A percentile compares a stretch with the other conserved stretches of the same genome.
phyloP scores from a whole-genome alignment of 1,284 basidiomycete species.

The Fomitopsis pinicola region DNA sequence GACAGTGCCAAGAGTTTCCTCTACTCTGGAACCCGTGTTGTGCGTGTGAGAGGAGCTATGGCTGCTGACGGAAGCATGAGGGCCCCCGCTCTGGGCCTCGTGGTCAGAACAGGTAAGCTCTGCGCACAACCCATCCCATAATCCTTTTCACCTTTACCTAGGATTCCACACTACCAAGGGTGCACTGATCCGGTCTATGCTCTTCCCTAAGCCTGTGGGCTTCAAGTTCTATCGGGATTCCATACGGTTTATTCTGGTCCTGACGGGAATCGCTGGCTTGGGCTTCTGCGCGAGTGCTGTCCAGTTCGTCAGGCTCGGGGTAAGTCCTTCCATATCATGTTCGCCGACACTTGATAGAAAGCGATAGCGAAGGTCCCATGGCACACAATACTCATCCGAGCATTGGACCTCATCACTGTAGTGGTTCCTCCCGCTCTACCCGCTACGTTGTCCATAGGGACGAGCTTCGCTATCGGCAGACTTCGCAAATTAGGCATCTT shows the following conservation, averaged over 20 bases:
- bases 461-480: constrained; percentile 90
- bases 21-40: constrained; percentile 90
- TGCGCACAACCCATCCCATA: not conserved
- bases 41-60: constrained; percentile 79
- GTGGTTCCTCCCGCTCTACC: constrained; percentile 98
- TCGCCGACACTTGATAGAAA: not conserved
- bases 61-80: constrained; percentile 48
- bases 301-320: constrained; percentile 90
- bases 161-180: constrained; percentile 99
- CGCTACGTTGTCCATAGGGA: constrained; percentile 96
- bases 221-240: constrained; percentile 99
- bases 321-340: constrained; percentile 27
- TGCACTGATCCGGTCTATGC: constrained; percentile 93
- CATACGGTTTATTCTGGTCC: constrained; percentile 92
- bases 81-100: constrained; percentile 79
- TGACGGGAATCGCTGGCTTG: constrained; percentile 83
- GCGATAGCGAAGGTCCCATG: constrained; percentile 63
- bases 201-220: constrained; percentile 98
- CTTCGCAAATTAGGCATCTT: constrained; percentile 89
- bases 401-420: constrained; percentile 95
- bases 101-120: constrained; percentile 80
- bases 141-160: constrained; percentile 21
- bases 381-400: constrained; percentile 90
- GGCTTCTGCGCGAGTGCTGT: constrained; percentile 89
- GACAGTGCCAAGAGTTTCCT: constrained; percentile 86